Conservation (phyloP, 2,329 filamentous ascomycete species). For the Fusarium nanum region DNA sequence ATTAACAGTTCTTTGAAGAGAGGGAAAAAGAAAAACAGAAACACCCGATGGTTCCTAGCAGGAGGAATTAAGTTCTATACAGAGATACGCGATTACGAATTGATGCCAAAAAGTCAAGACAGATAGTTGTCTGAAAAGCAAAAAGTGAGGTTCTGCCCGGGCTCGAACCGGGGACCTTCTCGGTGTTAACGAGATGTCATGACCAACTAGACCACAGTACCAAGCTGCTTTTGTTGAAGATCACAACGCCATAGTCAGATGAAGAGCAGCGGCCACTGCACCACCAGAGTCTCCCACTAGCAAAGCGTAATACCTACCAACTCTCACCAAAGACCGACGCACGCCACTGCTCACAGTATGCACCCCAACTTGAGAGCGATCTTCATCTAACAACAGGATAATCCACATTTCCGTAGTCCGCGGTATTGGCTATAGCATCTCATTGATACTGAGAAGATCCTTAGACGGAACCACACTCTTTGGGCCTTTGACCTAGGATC, state of each 20-base stretch:
- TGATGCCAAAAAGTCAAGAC: background rate
- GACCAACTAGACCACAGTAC: background rate
- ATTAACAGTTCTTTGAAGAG: background rate
- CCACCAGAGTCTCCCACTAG: background rate
- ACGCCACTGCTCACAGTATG: background rate
- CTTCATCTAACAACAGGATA: background rate
- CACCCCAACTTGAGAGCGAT: background rate
- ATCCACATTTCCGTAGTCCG: slow-evolving; percentile 35
- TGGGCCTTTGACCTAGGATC: background rate
- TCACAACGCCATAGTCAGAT: no score
- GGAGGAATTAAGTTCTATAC: no score
- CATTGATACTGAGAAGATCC: slow-evolving; percentile 43
- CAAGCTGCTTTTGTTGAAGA: background rate
- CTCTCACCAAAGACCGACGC: background rate
- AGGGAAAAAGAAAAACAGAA: no score
- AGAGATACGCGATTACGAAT: no score
- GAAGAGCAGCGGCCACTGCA: no score
- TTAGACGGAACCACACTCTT: slow-evolving; percentile 38
- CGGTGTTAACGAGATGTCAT: background rate
- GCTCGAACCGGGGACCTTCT: background rate
- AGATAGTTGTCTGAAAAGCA: background rate
- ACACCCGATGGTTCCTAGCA: no score
- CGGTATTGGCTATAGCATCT: slow-evolving; percentile 1
- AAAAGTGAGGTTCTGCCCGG: background rate
- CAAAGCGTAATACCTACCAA: background rate